phyloP scores from a whole-genome alignment of 1,284 basidiomycete genomes.

The Melampsora larici-populina region DNA sequence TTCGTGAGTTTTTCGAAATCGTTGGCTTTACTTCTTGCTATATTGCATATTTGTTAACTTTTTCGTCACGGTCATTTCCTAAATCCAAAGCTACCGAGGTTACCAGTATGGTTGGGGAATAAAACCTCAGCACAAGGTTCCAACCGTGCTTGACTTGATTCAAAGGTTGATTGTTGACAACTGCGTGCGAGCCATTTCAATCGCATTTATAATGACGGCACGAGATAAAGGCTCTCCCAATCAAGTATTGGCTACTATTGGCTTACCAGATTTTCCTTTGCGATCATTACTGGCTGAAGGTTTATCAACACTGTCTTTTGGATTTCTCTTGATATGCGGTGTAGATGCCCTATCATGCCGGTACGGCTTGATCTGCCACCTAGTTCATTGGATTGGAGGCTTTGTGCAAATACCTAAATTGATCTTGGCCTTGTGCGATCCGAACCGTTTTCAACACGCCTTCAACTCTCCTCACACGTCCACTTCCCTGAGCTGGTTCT shows the following conservation, averaged over 20 bases:
- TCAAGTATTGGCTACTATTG: not conserved
- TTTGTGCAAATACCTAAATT: not conserved
- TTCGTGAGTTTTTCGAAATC: not conserved
- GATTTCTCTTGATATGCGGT: not conserved
- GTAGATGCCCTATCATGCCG: not conserved
- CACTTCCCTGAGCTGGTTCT: too few relatives aligned
- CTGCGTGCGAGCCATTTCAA: not conserved
- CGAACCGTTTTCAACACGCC: not conserved
- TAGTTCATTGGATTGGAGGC: not conserved
- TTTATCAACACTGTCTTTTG: conserved; percentile 3
- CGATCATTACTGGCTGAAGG: not conserved
- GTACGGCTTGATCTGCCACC: not conserved
- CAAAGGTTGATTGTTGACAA: not conserved
- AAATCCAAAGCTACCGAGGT: conserved; percentile 1
- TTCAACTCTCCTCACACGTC: too few relatives aligned
- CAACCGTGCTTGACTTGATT: not conserved
- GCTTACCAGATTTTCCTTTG: not conserved
- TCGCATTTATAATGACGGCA: not conserved
- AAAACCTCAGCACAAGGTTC: not conserved
- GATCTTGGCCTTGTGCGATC: not conserved
- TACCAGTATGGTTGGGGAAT: conserved; percentile 17
- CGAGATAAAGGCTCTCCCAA: conserved; percentile 20
- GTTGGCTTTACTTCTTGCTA: not conserved
- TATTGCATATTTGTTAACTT: not conserved
- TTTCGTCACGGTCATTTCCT: not conserved